These are phyloP conservation scores for Zygosaccharomyces sapae DNA, from an alignment of 1,139 yeast species.

Conservation along the genomic window DNA sequence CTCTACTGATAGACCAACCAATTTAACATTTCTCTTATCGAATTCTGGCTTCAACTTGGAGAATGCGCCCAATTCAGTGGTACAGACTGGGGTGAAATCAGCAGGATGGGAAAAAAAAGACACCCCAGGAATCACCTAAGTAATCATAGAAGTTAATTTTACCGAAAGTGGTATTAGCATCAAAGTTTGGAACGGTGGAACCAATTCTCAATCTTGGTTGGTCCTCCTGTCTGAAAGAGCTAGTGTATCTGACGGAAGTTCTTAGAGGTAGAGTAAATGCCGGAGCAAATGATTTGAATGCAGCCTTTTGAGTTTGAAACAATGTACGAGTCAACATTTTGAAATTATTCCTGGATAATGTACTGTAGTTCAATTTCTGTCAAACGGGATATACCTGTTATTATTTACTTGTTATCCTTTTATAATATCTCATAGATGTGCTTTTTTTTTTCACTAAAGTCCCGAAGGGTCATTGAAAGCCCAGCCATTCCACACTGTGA, in stretches of 20 bases:
- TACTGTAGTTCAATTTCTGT: too few relatives aligned
- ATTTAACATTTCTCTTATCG: constrained; percentile 71
- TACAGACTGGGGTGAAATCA: constrained; percentile 92
- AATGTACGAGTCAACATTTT: constrained; percentile 32
- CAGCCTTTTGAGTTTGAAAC: constrained; percentile 23
- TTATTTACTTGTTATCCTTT: background rate
- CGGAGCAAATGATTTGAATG: constrained; percentile 4
- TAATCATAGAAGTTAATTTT: constrained; percentile 75
- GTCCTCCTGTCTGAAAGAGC: constrained; percentile 51
- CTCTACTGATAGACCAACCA: constrained; percentile 83
- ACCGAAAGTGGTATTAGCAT: constrained; percentile 74
- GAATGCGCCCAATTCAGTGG: constrained; percentile 91
- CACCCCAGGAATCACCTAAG: constrained; percentile 77
- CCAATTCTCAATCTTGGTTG: constrained; percentile 67
- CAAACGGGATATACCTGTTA: too few relatives aligned
- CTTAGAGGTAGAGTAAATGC: constrained; percentile 18
- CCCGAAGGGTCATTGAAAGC: constrained; percentile 1
- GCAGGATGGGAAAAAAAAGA: constrained; percentile 90
- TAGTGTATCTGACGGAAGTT: constrained; percentile 32
- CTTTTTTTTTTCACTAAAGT: background rate
- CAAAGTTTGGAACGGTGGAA: constrained; percentile 78
- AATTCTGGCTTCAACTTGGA: constrained; percentile 82
- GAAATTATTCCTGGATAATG: background rate
- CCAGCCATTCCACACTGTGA: constrained; percentile 3
- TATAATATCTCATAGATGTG: background rate